Percentiles rank a stretch among this genome's conserved stretches.
Conservation (phyloP, 1,284 basidiomycete species). For the Cryptococcus sp. region DNA sequence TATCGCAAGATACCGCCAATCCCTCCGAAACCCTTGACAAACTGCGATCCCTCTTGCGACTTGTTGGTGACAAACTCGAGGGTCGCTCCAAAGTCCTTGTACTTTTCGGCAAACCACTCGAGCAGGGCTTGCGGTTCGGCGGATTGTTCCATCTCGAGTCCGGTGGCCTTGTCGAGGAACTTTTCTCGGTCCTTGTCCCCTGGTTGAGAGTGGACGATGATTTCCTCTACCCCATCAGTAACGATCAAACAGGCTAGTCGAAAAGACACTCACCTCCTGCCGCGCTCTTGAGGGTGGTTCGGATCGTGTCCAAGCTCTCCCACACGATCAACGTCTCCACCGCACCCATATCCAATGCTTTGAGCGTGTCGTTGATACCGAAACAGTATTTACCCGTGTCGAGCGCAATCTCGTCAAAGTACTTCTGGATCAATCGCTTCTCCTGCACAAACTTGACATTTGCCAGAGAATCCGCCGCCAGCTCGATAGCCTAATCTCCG, state of each 20-base stretch:
- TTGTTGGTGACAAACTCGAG: constrained; percentile 63
- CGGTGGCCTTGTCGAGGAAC: constrained; percentile 92
- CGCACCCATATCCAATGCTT: constrained; percentile 91
- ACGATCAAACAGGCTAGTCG: neutral
- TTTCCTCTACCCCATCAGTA: constrained; percentile 57
- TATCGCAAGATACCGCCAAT: constrained; percentile 89
- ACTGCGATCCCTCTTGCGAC: constrained; percentile 97
- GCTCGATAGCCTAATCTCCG: constrained; percentile 76
- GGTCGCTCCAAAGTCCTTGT: constrained; percentile 93
- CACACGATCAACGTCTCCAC: constrained; percentile 97
- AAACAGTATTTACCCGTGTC: constrained; percentile 98
- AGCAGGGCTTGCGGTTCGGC: constrained; percentile 74
- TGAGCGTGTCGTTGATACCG: constrained; percentile 94
- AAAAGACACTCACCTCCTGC: constrained; percentile 61
- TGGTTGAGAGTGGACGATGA: constrained; percentile 67
- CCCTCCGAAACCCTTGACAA: constrained; percentile 97
- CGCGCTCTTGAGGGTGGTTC: constrained; percentile 80
- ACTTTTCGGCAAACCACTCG: constrained; percentile 98
- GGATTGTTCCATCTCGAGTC: constrained; percentile 87
- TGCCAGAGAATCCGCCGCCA: constrained; percentile 88
- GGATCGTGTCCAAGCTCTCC: constrained; percentile 89
- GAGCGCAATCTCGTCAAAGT: constrained; percentile 99
- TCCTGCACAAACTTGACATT: constrained; percentile 99
- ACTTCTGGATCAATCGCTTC: constrained; percentile 93
- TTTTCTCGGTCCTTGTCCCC: constrained; percentile 79